These are phyloP conservation scores for Annulohypoxylon bovei DNA, from an alignment of 495 filamentous ascomycete species.

Conservation along the genomic window DNA sequence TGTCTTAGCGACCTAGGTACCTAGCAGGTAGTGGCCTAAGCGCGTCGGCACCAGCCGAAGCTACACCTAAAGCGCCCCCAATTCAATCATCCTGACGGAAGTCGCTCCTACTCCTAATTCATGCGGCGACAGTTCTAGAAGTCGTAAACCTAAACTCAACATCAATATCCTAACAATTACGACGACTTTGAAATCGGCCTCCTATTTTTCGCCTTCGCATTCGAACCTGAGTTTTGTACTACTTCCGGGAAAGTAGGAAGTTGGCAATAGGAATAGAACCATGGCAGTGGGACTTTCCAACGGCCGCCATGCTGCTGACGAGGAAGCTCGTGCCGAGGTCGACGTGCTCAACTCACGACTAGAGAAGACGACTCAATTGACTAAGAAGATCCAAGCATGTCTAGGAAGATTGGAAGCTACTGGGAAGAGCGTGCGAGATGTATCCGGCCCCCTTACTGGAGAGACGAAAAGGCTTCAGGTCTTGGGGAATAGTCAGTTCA, in stretches of 20 bases:
- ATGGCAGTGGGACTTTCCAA: slow-evolving; percentile 61
- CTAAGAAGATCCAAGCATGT: slow-evolving; percentile 92
- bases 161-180: slow-evolving; percentile 16
- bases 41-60: slow-evolving; percentile 22
- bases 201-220: neutral
- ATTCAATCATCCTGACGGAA: slow-evolving; percentile 15
- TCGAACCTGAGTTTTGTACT: neutral
- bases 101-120: slow-evolving; percentile 9
- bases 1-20: slow-evolving; percentile 7
- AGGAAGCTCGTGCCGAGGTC: slow-evolving; percentile 72
- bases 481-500: slow-evolving; percentile 73
- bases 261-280: slow-evolving; percentile 1
- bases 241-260: neutral
- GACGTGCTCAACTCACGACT: slow-evolving; percentile 72
- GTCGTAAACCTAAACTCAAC: slow-evolving; percentile 32
- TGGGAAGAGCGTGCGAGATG: slow-evolving; percentile 88
- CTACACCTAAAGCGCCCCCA: slow-evolving; percentile 14
- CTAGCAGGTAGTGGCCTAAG: slow-evolving; percentile 17
- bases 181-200: neutral
- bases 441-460: slow-evolving; percentile 90
- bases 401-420: slow-evolving; percentile 84
- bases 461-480: slow-evolving; percentile 90
- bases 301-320: slow-evolving; percentile 62
- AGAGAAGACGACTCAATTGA: slow-evolving; percentile 75
- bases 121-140: slow-evolving; percentile 14